Evolutionary conservation across 2,329 filamentous ascomycete species (phyloP).

Genomic region (Purpureocillium takamizusanense): DNA sequence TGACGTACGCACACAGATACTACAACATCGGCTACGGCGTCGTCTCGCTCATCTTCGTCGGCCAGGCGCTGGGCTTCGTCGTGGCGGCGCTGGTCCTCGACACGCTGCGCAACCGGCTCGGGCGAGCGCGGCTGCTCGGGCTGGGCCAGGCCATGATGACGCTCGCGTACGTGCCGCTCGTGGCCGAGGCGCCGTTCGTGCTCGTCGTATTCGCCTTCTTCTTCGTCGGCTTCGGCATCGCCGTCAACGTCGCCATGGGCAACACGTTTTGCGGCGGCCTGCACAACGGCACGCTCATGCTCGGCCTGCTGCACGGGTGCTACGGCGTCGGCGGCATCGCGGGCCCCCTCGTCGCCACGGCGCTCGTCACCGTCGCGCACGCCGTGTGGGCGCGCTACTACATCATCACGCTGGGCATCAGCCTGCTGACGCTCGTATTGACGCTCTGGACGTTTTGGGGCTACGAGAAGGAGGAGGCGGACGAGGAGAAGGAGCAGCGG

Average conservation of each 20-base stretch:
- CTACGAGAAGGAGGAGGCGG: slow-evolving; percentile 58
- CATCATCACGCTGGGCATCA: slow-evolving; percentile 51
- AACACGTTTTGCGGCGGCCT: slow-evolving; percentile 52
- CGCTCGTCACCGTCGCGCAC: slow-evolving; percentile 51
- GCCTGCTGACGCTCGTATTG: slow-evolving; percentile 46
- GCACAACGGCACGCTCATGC: slow-evolving; percentile 40
- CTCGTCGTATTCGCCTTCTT: slow-evolving; percentile 61
- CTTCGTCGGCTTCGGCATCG: slow-evolving; percentile 51
- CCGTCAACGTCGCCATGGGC: slow-evolving; percentile 45
- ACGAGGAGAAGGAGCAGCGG: slow-evolving; percentile 22
- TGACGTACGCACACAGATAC: slow-evolving; percentile 27
- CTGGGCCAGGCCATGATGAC: slow-evolving; percentile 47
- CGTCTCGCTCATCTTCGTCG: slow-evolving; percentile 75
- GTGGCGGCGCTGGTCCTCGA: slow-evolving; percentile 63
- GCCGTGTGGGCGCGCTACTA: slow-evolving; percentile 66
- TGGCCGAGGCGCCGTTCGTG: slow-evolving; percentile 61
- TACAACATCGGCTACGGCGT: slow-evolving; percentile 70
- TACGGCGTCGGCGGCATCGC: slow-evolving; percentile 59
- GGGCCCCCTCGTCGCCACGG: slow-evolving; percentile 67
- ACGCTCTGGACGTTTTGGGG: slow-evolving; percentile 59
- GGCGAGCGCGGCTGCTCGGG: slow-evolving; percentile 55
- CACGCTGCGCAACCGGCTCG: slow-evolving; percentile 49
- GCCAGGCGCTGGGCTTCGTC: slow-evolving; percentile 70
- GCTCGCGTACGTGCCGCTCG: slow-evolving; percentile 55
- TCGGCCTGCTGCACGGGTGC: slow-evolving; percentile 57